Evolutionary conservation across 768 basidiomycete species (phyloP).

Genomic region (Jaapia argillacea): DNA sequence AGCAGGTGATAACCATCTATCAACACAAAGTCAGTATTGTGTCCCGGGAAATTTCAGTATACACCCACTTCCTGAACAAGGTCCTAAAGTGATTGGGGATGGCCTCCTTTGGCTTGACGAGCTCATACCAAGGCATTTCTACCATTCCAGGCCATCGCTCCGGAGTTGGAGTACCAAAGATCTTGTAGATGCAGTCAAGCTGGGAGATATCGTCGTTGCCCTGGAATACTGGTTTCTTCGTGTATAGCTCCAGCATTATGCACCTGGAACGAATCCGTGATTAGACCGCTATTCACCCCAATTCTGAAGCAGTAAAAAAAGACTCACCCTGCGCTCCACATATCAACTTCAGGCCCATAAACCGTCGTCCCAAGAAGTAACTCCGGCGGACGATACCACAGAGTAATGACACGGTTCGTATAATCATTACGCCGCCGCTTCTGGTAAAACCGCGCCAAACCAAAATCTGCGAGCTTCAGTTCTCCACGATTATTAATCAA

Average conservation of each 20-base stretch:
- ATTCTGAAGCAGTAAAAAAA: neutral
- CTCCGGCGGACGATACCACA: slow-evolving; percentile 98
- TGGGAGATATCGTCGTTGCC: slow-evolving; percentile 98
- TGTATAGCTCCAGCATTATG: slow-evolving; percentile 97
- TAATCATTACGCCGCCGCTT: slow-evolving; percentile 87
- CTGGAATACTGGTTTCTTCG: slow-evolving; percentile 94
- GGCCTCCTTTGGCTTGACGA: slow-evolving; percentile 82
- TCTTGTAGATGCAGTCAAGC: slow-evolving; percentile 83
- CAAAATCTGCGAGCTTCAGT: slow-evolving; percentile 95
- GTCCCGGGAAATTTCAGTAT: neutral
- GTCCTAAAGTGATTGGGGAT: slow-evolving; percentile 73
- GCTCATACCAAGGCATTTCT: slow-evolving; percentile 94
- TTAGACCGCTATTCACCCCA: neutral
- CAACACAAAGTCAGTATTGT: neutral
- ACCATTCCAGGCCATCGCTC: slow-evolving; percentile 77
- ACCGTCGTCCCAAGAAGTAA: slow-evolving; percentile 90
- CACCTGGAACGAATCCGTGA: too few relatives aligned
- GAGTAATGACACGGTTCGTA: slow-evolving; percentile 98
- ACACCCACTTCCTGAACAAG: slow-evolving; percentile 72
- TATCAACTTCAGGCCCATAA: slow-evolving; percentile 96
- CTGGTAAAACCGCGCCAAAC: slow-evolving; percentile 92
- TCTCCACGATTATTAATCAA: slow-evolving; percentile 85
- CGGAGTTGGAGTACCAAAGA: slow-evolving; percentile 81
- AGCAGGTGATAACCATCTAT: slow-evolving; percentile 78
- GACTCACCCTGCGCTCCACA: slow-evolving; percentile 95